Evolutionary conservation across 495 filamentous ascomycete genomes (phyloP), one percentile per base, ranked within the genome.

Genomic region (Rusavskia elegans): DNA sequence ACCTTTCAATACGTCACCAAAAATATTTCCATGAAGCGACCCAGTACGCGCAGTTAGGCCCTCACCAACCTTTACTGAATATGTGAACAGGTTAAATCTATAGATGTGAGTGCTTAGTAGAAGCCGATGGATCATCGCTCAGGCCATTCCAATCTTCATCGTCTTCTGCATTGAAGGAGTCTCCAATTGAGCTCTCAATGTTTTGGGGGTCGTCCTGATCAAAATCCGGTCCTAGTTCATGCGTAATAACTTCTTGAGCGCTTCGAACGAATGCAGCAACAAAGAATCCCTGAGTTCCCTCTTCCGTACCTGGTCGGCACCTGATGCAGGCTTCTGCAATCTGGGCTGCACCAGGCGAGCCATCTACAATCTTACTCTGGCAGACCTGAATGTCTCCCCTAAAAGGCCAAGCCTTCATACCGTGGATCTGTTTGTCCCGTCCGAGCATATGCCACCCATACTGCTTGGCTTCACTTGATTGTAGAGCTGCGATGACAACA

Each of bases 231-330:
- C 9, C 32, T 5, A 35, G 9, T 35, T 3, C 6, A 14, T 14
- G 25, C 0, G 25, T 35, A 10, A 35, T 2, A 11, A 8, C 32
- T 35, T 42, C 7, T 5, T 42, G n/a, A 17, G 8, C 8, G 10
- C 81, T 74, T 55, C 80, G 69, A 13, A 82, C 69, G 64, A 87
- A 80, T 9, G 72, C 79, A 45, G 71, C 79, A 50, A 85, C 80
- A 56, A 87, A 87, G 62, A 87, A 87, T 1, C 83, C 83, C 53
- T 83, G 80, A 8, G 79, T 80, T 0, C 87, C 89, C 44, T 86
- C 78, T 20, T 80, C 82, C 58, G 85, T 87, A 36, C 82, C 85
- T 57, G 87, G 81, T 58, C 82, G 77, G 49, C 86, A 88, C 49
- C 92, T 68, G 23, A 98, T 79, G 62, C 88, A 96, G 5, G 77